Conservation (phyloP, 495 filamentous ascomycete species). For the Neurospora sp. region DNA sequence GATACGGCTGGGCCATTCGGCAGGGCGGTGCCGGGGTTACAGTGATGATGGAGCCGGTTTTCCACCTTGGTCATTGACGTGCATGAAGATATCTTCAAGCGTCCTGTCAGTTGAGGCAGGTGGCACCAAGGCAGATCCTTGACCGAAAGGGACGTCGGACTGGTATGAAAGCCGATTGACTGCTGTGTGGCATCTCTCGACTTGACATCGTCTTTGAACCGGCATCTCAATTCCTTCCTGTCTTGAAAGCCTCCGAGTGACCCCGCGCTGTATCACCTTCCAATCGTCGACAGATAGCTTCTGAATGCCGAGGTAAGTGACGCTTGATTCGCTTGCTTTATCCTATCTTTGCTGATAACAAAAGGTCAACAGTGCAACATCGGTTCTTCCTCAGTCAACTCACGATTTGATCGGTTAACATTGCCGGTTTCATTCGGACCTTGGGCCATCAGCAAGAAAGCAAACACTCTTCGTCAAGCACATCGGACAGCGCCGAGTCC, state of each 20-base stretch:
- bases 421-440: background rate
- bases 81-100: background rate
- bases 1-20: background rate
- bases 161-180: background rate
- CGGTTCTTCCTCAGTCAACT: background rate
- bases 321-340: background rate
- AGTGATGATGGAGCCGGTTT: background rate
- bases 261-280: background rate
- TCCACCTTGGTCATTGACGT: background rate
- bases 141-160: background rate
- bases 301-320: background rate
- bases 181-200: background rate
- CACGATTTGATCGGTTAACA: background rate
- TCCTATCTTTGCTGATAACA: background rate
- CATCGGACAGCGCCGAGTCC: background rate
- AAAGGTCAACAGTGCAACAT: background rate
- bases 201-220: background rate
- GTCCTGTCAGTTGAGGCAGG: background rate
- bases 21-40: background rate
- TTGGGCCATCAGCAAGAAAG: background rate
- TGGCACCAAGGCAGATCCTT: background rate
- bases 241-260: background rate
- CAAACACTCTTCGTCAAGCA: background rate
- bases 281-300: background rate
- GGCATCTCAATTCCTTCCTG: background rate